Conservation (phyloP, 192 early-diverging fungal genomes). For the Backusella westeae region DNA sequence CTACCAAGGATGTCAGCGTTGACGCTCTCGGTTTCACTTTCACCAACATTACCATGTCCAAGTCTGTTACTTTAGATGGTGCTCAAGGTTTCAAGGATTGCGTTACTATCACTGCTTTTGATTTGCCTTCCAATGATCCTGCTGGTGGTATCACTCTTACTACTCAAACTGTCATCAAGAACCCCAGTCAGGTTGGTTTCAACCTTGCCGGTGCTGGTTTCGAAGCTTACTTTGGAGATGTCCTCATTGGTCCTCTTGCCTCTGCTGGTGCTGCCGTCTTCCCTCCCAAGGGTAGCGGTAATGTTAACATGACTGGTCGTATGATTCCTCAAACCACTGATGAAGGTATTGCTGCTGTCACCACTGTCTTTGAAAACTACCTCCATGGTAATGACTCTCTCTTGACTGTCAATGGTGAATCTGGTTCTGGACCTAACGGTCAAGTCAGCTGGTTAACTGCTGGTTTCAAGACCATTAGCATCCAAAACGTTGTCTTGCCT, state of each 20-base stretch:
- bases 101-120: conserved; percentile 44
- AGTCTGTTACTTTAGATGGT: conserved; percentile 47
- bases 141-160: conserved; percentile 60
- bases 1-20: conserved; percentile 44
- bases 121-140: conserved; percentile 56
- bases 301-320: conserved; percentile 49
- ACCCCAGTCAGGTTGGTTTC: conserved; percentile 55
- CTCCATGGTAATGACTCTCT: conserved; percentile 38
- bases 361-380: conserved; percentile 47
- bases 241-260: conserved; percentile 48
- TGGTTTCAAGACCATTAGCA: conserved; percentile 45
- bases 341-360: conserved; percentile 44
- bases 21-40: conserved; percentile 53
- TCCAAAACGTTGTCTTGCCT: conserved; percentile 33
- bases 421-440: conserved; percentile 31
- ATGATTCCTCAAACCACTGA: conserved; percentile 48
- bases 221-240: conserved; percentile 40
- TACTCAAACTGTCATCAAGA: conserved; percentile 60
- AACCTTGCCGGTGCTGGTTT: conserved; percentile 46
- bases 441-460: conserved; percentile 37
- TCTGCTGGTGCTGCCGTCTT: conserved; percentile 36
- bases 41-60: conserved; percentile 46
- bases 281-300: conserved; percentile 26
- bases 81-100: conserved; percentile 46
- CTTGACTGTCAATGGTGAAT: conserved; percentile 31